phyloP scores from a whole-genome alignment of 805 yeast genomes.

The Wickerhamiella kurtzmanii region DNA sequence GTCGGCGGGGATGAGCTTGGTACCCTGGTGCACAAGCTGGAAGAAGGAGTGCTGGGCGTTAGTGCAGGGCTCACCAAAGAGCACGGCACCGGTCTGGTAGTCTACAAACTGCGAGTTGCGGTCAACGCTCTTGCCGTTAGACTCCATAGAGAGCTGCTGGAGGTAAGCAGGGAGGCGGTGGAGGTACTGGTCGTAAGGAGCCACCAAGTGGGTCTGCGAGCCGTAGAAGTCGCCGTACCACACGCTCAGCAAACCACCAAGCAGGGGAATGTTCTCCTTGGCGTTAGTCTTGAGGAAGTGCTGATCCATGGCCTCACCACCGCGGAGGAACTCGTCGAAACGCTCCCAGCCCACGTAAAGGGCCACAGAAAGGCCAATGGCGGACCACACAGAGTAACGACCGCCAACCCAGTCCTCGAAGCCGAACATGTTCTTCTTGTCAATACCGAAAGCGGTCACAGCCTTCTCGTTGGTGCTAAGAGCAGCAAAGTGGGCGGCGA shows the following conservation, averaged over 20 bases:
- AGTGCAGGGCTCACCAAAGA: constrained; percentile 98
- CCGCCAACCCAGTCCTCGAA: constrained; percentile 99
- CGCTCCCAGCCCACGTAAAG: constrained; percentile 90
- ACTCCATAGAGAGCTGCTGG: constrained; percentile 98
- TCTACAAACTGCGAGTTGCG: constrained; percentile 81
- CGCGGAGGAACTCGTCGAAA: constrained; percentile 82
- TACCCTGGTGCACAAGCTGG: constrained; percentile 98
- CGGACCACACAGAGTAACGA: constrained; percentile 99
- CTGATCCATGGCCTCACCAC: constrained; percentile 94
- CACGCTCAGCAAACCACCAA: constrained; percentile 86
- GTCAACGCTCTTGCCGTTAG: constrained; percentile 95
- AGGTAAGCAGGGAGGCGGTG: constrained; percentile 99
- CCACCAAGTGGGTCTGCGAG: constrained; percentile 96
- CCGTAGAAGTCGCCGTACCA: constrained; percentile 99
- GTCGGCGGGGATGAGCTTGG: constrained; percentile 93
- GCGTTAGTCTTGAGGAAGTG: constrained; percentile 78
- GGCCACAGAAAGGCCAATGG: constrained; percentile 93
- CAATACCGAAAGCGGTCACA: constrained; percentile 92
- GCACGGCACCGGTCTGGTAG: constrained; percentile 90
- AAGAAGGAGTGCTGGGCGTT: constrained; percentile 98
- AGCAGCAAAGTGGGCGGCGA: constrained; percentile 97
- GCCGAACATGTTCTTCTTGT: constrained; percentile 95
- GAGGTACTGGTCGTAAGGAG: constrained; percentile 97
- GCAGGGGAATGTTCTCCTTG: constrained; percentile 79
- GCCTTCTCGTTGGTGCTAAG: constrained; percentile 84